A percentile compares a stretch with the other conserved stretches of the same genome.
Conservation (phyloP, 2,329 filamentous ascomycete genomes). For the Paecilomyces formosus region DNA sequence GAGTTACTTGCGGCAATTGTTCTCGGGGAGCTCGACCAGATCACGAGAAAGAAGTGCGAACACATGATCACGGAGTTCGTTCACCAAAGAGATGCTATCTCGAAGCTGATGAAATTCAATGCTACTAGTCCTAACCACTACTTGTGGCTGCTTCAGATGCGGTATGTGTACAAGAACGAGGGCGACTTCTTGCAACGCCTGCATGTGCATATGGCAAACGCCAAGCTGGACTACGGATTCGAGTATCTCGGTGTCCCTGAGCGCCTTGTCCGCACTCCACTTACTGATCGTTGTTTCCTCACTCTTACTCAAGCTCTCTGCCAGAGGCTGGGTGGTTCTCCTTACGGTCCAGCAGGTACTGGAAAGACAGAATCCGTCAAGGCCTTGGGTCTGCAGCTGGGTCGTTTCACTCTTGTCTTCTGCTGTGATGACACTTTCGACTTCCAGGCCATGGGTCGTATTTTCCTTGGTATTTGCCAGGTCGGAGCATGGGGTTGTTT, state of each 20-base stretch:
- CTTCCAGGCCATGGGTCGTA: constrained; percentile 98
- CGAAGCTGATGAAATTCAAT: constrained; percentile 69
- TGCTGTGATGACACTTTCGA: constrained; percentile 99
- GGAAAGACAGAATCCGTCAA: constrained; percentile 99
- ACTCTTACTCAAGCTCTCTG: constrained; percentile 94
- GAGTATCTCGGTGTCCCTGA: constrained; percentile 97
- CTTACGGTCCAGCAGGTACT: constrained; percentile 94
- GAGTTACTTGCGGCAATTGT: constrained; percentile 82
- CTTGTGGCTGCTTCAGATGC: constrained; percentile 93
- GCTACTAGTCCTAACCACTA: constrained; percentile 74
- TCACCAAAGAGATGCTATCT: constrained; percentile 89
- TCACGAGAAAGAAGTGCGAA: constrained; percentile 93
- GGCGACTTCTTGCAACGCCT: constrained; percentile 78
- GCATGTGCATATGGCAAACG: constrained; percentile 93
- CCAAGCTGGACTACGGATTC: constrained; percentile 89
- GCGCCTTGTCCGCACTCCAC: constrained; percentile 87
- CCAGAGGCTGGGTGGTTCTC: constrained; percentile 90
- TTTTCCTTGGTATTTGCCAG: constrained; percentile 98
- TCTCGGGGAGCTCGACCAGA: constrained; percentile 76
- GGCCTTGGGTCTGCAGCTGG: constrained; percentile 89
- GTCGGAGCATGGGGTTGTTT: constrained; percentile 99
- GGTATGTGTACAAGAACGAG: constrained; percentile 78
- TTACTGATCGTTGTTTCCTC: constrained; percentile 97
- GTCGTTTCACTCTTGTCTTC: constrained; percentile 96
- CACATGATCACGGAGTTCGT: constrained; percentile 98